Percentiles rank a stretch among this genome's conserved stretches.
phyloP scores from a whole-genome alignment of 1,139 yeast genomes.

The Yamadazyma songkhlaensis region DNA sequence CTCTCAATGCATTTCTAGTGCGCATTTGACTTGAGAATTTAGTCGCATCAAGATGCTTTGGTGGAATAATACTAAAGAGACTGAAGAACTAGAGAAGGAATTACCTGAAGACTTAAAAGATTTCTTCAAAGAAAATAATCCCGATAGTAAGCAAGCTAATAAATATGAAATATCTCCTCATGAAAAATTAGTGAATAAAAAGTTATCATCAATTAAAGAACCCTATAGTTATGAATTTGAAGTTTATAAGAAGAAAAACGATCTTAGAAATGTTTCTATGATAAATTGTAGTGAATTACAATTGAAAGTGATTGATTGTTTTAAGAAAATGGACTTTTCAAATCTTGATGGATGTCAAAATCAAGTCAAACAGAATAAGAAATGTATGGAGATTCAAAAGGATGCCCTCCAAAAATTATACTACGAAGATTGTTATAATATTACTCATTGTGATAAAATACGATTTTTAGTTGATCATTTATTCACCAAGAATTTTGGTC shows the following conservation, averaged over 20 bases:
- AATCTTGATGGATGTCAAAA: conserved; percentile 28
- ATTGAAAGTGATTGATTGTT: conserved; percentile 36
- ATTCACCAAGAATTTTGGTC: conserved; percentile 40
- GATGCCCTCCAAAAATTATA: conserved; percentile 33
- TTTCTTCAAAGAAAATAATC: conserved; percentile 33
- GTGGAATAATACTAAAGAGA: conserved; percentile 19
- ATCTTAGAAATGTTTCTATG: conserved; percentile 22
- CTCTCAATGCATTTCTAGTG: background rate
- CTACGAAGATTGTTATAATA: conserved; percentile 39
- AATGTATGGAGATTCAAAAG: conserved; percentile 35
- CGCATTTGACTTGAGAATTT: background rate
- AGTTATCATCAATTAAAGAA: conserved; percentile 17
- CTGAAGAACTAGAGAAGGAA: conserved; percentile 28
- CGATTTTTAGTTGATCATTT: conserved; percentile 35
- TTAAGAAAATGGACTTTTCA: conserved; percentile 29
- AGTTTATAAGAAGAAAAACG: conserved; percentile 29
- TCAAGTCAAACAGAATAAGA: conserved; percentile 24
- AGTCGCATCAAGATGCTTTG: conserved; percentile 8
- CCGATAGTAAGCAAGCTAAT: conserved; percentile 23
- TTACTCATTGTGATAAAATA: conserved; percentile 40
- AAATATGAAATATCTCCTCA: conserved; percentile 27
- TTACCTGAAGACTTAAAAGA: conserved; percentile 30
- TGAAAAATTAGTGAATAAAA: conserved; percentile 27
- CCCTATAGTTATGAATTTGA: conserved; percentile 29
- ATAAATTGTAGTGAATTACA: conserved; percentile 46